A percentile compares a stretch with the other conserved stretches of the same genome.
phyloP scores from a whole-genome alignment of 306 rosid genomes.

The Glycine tomentella region DNA sequence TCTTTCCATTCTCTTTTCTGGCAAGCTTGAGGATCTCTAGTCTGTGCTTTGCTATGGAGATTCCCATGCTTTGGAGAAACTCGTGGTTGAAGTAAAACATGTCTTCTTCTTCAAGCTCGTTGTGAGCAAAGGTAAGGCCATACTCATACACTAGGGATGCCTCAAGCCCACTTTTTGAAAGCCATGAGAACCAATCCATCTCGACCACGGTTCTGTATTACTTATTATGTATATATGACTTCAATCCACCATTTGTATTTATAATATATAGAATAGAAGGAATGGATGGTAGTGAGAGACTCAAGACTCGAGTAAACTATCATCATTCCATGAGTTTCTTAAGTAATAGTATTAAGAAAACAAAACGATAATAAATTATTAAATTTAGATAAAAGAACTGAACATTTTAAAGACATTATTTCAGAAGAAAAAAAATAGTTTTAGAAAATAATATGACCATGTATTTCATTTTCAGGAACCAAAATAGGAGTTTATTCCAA shows the following conservation, averaged over 20 bases:
- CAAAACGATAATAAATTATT: too few species aligned
- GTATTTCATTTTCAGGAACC: too few species aligned
- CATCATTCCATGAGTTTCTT: too few species aligned
- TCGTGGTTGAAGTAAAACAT: constrained; percentile 86
- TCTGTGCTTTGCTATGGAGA: constrained; percentile 92
- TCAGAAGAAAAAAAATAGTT: too few species aligned
- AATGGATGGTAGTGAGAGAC: not conserved
- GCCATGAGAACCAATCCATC: constrained; percentile 99
- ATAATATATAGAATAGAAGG: constrained; percentile 19
- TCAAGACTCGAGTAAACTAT: too few species aligned
- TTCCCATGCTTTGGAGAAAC: constrained; percentile 95
- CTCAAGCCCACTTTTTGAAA: constrained; percentile 74
- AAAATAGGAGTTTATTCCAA: too few species aligned
- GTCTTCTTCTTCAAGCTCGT: constrained; percentile 92
- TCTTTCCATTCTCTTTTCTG: constrained; percentile 51
- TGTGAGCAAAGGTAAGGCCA: constrained; percentile 79
- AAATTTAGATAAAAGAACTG: too few species aligned
- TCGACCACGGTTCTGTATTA: not conserved
- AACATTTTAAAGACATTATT: too few species aligned
- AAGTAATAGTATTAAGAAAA: too few species aligned
- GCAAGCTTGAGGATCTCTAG: constrained; percentile 87
- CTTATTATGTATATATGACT: constrained; percentile 19
- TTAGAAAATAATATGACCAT: too few species aligned
- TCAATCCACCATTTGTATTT: constrained; percentile 5
- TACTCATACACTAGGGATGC: constrained; percentile 78